Base-by-base conservation (phyloP, 2,329 filamentous ascomycete species). In the Leptosphaerulina australis region DNA sequence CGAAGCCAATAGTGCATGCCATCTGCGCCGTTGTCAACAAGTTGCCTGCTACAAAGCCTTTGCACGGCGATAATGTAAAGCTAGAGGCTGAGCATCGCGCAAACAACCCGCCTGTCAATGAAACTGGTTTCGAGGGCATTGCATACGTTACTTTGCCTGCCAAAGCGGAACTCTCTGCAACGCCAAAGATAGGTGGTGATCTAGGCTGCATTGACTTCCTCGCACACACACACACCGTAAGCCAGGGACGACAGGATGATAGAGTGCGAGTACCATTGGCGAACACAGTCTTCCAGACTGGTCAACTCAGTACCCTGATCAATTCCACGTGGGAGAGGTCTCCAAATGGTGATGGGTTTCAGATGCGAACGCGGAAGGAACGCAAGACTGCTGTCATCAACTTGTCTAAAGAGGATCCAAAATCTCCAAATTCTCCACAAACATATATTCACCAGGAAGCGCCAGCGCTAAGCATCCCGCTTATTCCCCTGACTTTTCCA, bases 271-370 rank as follows among this genome's bases (percentile, higher is more conserved):
- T 92, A 2, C 89, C 89, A 2, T 75, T 94, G 20, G 86, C 90
- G 30, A 90, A 91, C 63, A 95, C 90, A 0, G 75, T 91, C 5
- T 94, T 94, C 65, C 82, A 85, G 29, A 93, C 86, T 53, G 87
- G 85, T 35, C 78, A 76, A 20, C 62, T 59, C 25, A 62, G 52
- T 17, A 68, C 66, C 15, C 63, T 71, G 62, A 63, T 52, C 12
- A 31, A 55, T 2, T 64, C 66, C 1, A 56, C 25, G 0, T 74
- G 69, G 68, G 29, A 40, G 11, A 58, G 36, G 47, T 21, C 15
- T n/a, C n/a, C 21, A 18, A 14, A 11, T n/a, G 17, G 7, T 5
- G 11, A 10, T 12, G 33, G 8, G 24, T 62, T 21, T 35, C 17
- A 39, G 8, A 15, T 14, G 8, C 2, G 9, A 10, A 3, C 20